Percentiles rank a stretch among this genome's conserved stretches.
phyloP scores from a whole-genome alignment of 768 basidiomycete species.

The Suillus hirtellus region DNA sequence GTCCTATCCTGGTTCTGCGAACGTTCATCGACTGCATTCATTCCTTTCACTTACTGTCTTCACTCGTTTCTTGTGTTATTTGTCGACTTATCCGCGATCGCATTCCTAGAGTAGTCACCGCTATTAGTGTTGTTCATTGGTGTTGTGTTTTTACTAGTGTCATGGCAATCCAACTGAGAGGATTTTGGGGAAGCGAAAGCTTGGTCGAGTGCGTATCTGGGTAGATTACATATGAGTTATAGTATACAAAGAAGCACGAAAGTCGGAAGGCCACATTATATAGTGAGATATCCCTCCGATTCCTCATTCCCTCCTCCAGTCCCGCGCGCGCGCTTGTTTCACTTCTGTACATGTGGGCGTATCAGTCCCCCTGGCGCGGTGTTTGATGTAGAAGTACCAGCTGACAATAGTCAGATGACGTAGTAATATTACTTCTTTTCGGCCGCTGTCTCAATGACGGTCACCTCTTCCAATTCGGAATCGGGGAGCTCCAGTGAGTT shows the following conservation, averaged over 20 bases:
- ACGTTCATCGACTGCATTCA: constrained; percentile 10
- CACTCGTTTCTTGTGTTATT: constrained; percentile 31
- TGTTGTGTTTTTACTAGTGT: constrained; percentile 22
- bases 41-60: constrained; percentile 22
- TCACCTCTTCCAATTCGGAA: neutral
- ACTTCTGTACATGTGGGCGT: neutral
- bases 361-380: neutral
- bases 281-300: neutral
- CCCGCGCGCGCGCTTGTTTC: neutral
- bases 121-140: constrained; percentile 24
- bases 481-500: neutral
- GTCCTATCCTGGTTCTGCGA: constrained; percentile 10
- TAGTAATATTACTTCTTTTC: too few relatives aligned
- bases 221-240: neutral
- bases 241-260: neutral
- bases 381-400: too few relatives aligned
- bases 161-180: neutral
- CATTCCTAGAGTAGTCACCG: constrained; percentile 13
- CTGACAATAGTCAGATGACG: too few relatives aligned
- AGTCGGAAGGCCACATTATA: neutral
- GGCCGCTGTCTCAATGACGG: too few relatives aligned
- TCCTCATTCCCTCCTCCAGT: neutral
- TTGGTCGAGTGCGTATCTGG: neutral
- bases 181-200: neutral
- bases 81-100: constrained; percentile 27